phyloP scores from a whole-genome alignment of 495 filamentous ascomycete genomes.

The Aspergillus affinis region DNA sequence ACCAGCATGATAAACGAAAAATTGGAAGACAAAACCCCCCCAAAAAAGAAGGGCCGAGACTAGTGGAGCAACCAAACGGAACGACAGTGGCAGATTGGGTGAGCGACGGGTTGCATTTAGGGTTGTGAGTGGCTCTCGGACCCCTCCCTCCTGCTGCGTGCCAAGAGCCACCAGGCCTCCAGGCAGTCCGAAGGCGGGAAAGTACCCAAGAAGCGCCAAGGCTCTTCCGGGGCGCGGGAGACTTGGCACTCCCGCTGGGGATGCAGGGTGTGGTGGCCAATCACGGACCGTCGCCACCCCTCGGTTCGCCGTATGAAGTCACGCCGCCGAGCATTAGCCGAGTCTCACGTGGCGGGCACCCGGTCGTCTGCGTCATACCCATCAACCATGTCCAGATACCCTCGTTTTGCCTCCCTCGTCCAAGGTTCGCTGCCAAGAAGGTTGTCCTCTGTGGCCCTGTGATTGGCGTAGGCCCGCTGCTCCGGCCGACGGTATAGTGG shows the following conservation, averaged over 20 bases:
- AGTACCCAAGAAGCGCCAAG: slow-evolving; percentile 26
- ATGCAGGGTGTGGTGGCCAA: slow-evolving; percentile 16
- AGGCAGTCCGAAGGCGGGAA: slow-evolving; percentile 23
- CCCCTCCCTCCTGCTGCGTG: slow-evolving; percentile 23
- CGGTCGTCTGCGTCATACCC: slow-evolving; percentile 33
- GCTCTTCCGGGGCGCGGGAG: slow-evolving; percentile 26
- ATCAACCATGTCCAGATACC: background rate
- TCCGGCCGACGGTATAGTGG: background rate
- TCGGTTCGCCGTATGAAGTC: slow-evolving; percentile 5
- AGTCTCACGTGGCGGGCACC: slow-evolving; percentile 18
- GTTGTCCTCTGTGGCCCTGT: background rate
- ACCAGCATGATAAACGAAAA: background rate
- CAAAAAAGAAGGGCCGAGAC: slow-evolving; percentile 1
- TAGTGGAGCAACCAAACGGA: slow-evolving; percentile 10
- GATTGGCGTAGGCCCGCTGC: background rate
- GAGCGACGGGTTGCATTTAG: slow-evolving; percentile 27
- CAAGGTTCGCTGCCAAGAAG: slow-evolving; percentile 10
- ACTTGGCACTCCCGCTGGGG: slow-evolving; percentile 31
- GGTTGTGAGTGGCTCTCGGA: slow-evolving; percentile 23
- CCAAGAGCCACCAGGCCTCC: slow-evolving; percentile 28
- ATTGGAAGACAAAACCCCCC: too few species aligned
- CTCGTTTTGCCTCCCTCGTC: slow-evolving; percentile 2
- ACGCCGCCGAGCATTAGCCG: slow-evolving; percentile 24
- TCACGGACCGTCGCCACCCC: slow-evolving; percentile 8
- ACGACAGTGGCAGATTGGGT: too few species aligned